A percentile compares a stretch with the other conserved stretches of the same genome.
Conservation (phyloP, 176 grass and related monocot genomes). For the Zea mays region DNA sequence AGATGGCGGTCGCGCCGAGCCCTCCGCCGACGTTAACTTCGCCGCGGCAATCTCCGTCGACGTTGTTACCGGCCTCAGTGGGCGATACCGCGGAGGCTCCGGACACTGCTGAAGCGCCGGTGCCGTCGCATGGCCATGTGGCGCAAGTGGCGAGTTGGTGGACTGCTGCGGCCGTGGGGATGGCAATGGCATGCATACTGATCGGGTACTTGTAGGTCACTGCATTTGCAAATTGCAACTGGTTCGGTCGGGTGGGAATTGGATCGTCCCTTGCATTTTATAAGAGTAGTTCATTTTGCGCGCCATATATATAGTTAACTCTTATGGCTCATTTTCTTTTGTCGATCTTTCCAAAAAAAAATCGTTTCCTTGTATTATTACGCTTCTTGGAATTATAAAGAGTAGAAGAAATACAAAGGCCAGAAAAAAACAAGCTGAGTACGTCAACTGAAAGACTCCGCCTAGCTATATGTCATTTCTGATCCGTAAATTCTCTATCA, state of each 20-base stretch:
- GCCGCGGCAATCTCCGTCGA: background rate
- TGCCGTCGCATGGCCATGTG: constrained; percentile 31
- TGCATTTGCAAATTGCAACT: background rate
- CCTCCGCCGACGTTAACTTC: background rate
- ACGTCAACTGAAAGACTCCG: background rate
- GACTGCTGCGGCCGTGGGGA: constrained; percentile 13
- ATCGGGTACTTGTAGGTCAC: constrained; percentile 34
- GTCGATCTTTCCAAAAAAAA: background rate
- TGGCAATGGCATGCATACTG: constrained; percentile 35
- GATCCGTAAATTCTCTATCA: background rate
- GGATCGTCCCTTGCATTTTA: background rate
- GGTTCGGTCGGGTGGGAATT: background rate
- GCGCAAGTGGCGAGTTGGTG: constrained; percentile 19
- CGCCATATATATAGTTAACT: too few relatives aligned
- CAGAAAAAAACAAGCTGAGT: background rate
- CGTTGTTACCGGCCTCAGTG: background rate
- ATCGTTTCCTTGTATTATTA: background rate
- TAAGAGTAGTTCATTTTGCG: background rate
- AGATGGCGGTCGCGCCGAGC: constrained; percentile 28
- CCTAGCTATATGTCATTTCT: background rate
- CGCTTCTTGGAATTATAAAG: background rate
- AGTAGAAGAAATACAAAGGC: background rate
- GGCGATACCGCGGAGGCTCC: constrained; percentile 14
- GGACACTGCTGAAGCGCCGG: constrained; percentile 20
- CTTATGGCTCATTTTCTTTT: background rate